Conservation (phyloP, 2,329 filamentous ascomycete genomes). For the Mycocentrospora acerina region DNA sequence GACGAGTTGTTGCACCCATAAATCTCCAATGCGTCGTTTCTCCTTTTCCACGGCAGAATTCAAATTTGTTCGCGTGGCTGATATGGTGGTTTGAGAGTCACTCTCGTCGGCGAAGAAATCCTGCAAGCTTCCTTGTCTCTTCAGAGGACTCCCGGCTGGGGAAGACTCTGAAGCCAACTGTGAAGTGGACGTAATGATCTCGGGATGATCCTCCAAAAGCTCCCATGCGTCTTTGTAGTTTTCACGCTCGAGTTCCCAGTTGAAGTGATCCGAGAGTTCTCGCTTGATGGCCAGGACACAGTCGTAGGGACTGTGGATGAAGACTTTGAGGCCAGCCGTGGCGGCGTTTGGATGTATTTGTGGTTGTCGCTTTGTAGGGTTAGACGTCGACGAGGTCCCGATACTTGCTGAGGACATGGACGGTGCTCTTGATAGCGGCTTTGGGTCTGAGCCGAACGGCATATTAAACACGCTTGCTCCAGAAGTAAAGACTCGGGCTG, state of each 20-base stretch:
- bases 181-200: conserved; percentile 53
- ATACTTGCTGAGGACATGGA: conserved; percentile 39
- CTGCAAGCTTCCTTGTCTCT: conserved; percentile 48
- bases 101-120: conserved; percentile 74
- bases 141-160: conserved; percentile 48
- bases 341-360: conserved; percentile 51
- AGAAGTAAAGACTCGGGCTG: conserved; percentile 83
- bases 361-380: conserved; percentile 23
- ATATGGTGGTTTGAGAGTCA: conserved; percentile 62
- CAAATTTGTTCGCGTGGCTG: conserved; percentile 55
- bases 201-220: conserved; percentile 83
- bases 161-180: conserved; percentile 44
- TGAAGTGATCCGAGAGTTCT: conserved; percentile 80
- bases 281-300: conserved; percentile 90
- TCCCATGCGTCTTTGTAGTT: conserved; percentile 87
- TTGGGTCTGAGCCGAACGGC: conserved; percentile 43
- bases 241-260: conserved; percentile 80
- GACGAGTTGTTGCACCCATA: conserved; percentile 88
- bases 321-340: conserved; percentile 72
- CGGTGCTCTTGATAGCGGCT: conserved; percentile 25
- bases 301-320: conserved; percentile 95
- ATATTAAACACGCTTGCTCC: conserved; percentile 68
- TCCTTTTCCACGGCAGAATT: conserved; percentile 77
- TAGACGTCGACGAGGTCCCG: conserved; percentile 15
- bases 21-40: conserved; percentile 85